Percentiles rank a stretch among this genome's conserved stretches.
Conservation (phyloP, 371 early-diverging fungal genomes). For the Rhizomucor miehei region DNA sequence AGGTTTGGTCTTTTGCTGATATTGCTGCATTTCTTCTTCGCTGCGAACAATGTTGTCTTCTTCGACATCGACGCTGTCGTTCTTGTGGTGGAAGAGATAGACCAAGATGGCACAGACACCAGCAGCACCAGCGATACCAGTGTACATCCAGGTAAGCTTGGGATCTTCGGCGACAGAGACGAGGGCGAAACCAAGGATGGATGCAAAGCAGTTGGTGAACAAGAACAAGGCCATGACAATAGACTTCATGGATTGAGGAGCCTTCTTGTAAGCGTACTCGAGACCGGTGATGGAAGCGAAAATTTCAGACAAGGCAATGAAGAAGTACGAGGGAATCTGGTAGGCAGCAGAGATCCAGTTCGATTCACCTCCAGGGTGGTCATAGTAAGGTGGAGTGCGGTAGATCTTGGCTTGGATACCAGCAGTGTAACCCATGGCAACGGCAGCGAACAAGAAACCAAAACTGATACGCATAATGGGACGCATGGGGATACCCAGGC, state of each 20-base stretch:
- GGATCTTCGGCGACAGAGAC: constrained; percentile 70
- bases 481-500: constrained; percentile 55
- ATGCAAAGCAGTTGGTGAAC: constrained; percentile 67
- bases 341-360: constrained; percentile 60
- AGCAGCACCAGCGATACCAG: constrained; percentile 23
- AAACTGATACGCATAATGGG: constrained; percentile 68
- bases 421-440: constrained; percentile 70
- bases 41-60: constrained; percentile 20
- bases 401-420: constrained; percentile 72
- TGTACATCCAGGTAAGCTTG: constrained; percentile 62
- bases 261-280: constrained; percentile 79
- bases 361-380: constrained; percentile 13
- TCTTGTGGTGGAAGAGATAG: constrained; percentile 17
- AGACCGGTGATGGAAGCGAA: constrained; percentile 75
- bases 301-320: constrained; percentile 69
- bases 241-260: constrained; percentile 74
- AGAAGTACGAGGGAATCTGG: constrained; percentile 67
- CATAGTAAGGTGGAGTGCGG: constrained; percentile 28
- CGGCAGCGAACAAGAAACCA: constrained; percentile 63
- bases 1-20: neutral
- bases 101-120: constrained; percentile 15
- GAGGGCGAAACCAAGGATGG: constrained; percentile 64
- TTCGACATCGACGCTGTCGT: constrained; percentile 14
- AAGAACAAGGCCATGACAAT: constrained; percentile 72
- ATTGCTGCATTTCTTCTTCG: constrained; percentile 2